Base-by-base conservation (phyloP, 2,329 filamentous ascomycete species). In the Cladobotryum protrusum region DNA sequence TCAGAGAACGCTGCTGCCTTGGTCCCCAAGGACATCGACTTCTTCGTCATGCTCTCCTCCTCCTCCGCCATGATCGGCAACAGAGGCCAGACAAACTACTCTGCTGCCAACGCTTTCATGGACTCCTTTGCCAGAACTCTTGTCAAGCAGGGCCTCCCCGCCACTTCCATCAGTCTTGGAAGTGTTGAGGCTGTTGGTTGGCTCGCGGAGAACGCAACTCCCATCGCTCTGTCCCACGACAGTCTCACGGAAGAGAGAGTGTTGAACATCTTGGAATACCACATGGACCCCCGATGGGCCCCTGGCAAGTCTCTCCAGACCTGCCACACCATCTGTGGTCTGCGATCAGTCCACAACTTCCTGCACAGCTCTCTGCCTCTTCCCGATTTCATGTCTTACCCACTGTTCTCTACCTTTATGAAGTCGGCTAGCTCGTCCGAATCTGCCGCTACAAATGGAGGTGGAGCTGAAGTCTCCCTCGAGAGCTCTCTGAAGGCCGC, bases 1-100 rank as follows among this genome's bases (percentile, higher is more conserved):
- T 57, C 54, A 5, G 49, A 43, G 12, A 58, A 65, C 33, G 51
- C 68, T 0, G 59, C 68, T 42, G 60, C 69, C 35, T 66, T 68
- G 4, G 63, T 76, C 3, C 54, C 60, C 17, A 17, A 41, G n/a
- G 39, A 41, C n/a, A 55, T 70, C 1, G 66, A 70, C 54, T 72
- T 75, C 58, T 73, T 70, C 54, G 44, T 67, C 41, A 53, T 67
- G 46, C 52, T 68, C 1, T 68, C 67, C 3, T 73, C 70, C 3
- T 47, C 66, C 20, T 56, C 60, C 0, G 65, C 62, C 11, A 53
- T 69, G 7, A 41, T 66, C 3, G 71, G 69, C 0, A 60, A 62
- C 15, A 52, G 60, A 3, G 61, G 59, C 1, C 71, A 74, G 45
- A 60, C 63, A 37, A 72, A 72, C 54, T 76, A 76, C 54, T 53